These are phyloP conservation scores for Jaapia argillacea DNA, from an alignment of 768 basidiomycete genomes.

Conservation along the genomic window DNA sequence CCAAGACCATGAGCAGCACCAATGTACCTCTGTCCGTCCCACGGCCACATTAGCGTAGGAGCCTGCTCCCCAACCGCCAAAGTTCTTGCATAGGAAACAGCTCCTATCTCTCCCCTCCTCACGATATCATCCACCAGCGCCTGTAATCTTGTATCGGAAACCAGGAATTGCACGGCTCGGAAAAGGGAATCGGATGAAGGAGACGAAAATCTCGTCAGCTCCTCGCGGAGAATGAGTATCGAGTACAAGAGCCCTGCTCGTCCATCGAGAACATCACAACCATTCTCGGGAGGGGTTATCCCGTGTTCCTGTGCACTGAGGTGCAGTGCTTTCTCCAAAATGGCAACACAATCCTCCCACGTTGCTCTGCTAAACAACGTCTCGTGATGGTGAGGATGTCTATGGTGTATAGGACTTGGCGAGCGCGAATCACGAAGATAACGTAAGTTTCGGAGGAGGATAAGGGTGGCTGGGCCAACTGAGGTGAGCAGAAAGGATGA, in stretches of 20 bases:
- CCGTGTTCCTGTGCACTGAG: conserved; percentile 4
- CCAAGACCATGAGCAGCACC: conserved; percentile 55
- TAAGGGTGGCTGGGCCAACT: conserved; percentile 17
- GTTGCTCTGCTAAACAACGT: conserved; percentile 7
- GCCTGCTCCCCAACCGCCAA: conserved; percentile 11
- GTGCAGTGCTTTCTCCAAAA: conserved; percentile 9
- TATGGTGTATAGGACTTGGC: too few relatives aligned
- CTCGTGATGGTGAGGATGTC: neutral
- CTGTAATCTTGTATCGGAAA: conserved; percentile 24
- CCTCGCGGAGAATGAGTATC: conserved; percentile 32
- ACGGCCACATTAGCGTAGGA: conserved; percentile 49
- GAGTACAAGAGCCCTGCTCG: conserved; percentile 49
- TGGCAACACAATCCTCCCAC: conserved; percentile 5
- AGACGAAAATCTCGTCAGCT: too few relatives aligned
- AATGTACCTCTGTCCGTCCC: conserved; percentile 46
- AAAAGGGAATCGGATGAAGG: too few relatives aligned
- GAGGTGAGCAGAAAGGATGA: conserved; percentile 19
- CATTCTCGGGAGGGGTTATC: conserved; percentile 27
- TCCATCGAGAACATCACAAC: conserved; percentile 49
- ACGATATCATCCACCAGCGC: conserved; percentile 36
- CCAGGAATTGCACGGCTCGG: conserved; percentile 12
- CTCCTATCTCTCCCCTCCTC: conserved; percentile 29
- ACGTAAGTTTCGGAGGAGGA: conserved; percentile 13
- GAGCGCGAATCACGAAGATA: neutral
- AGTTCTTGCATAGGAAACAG: conserved; percentile 21